phyloP scores from a whole-genome alignment of 164 flowering plant species.

The Tinospora cordifolia region DNA sequence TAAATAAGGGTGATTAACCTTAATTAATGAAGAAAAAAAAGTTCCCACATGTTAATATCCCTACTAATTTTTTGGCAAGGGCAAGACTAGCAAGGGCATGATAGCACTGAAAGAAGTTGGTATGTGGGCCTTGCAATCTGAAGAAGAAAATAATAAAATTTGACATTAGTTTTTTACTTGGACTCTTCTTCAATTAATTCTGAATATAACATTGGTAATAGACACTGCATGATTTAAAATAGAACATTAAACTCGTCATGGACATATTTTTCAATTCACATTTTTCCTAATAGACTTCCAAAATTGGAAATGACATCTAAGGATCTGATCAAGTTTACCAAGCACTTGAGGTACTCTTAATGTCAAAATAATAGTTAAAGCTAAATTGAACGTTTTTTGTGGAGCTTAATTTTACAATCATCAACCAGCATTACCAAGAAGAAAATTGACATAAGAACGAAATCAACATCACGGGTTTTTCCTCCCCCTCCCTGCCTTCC shows the following conservation, averaged over 20 bases:
- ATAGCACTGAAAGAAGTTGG: not conserved
- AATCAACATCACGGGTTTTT: not conserved
- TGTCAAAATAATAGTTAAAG: no score
- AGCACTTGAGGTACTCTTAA: no score
- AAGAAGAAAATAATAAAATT: slow-evolving; percentile 5
- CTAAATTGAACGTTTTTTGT: slow-evolving; percentile 66
- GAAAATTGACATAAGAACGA: not conserved
- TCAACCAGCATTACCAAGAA: slow-evolving; percentile 46
- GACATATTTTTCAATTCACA: not conserved
- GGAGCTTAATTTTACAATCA: slow-evolving; percentile 52
- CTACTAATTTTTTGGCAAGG: no score
- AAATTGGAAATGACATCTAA: slow-evolving; percentile 40
- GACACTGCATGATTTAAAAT: slow-evolving; percentile 35
- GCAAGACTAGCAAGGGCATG: no score
- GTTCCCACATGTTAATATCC: no score
- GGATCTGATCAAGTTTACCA: no score
- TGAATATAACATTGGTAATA: slow-evolving; percentile 80
- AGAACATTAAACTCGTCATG: slow-evolving; percentile 4
- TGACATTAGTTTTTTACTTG: no score
- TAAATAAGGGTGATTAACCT: no score
- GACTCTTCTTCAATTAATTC: slow-evolving; percentile 66
- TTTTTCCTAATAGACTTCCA: not conserved
- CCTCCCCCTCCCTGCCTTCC: not conserved
- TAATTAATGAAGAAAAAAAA: no score
- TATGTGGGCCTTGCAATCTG: not conserved